A percentile compares a stretch with the other conserved stretches of the same genome.
Conservation (phyloP, 1,284 basidiomycete genomes). For the Ceratobasidium sp. region DNA sequence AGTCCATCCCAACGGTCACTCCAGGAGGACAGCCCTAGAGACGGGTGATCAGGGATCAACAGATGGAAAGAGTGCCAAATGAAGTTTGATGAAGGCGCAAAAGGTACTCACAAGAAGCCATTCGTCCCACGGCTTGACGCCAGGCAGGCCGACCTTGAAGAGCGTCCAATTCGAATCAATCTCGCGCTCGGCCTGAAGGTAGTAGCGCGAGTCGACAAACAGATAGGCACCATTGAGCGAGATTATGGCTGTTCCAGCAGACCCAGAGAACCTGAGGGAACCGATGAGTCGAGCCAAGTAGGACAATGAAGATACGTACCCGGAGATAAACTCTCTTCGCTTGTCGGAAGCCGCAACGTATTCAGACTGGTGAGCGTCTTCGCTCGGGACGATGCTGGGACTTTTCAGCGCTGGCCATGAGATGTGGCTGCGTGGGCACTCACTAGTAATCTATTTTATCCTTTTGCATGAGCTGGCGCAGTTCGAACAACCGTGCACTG, state of each 20-base stretch:
- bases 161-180: constrained; percentile 84
- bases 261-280: constrained; percentile 79
- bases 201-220: constrained; percentile 91
- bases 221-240: constrained; percentile 76
- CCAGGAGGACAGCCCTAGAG: constrained; percentile 66
- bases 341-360: constrained; percentile 86
- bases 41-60: constrained; percentile 42
- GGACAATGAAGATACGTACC: constrained; percentile 62
- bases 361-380: constrained; percentile 92
- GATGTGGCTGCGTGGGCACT: constrained; percentile 58
- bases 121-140: constrained; percentile 81
- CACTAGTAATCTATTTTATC: constrained; percentile 85
- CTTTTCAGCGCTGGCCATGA: constrained; percentile 17
- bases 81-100: constrained; percentile 43
- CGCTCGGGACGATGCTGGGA: constrained; percentile 81
- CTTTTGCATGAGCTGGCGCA: constrained; percentile 73
- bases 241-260: constrained; percentile 86
- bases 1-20: constrained; percentile 86
- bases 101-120: constrained; percentile 72
- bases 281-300: constrained; percentile 5
- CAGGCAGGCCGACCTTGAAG: constrained; percentile 72
- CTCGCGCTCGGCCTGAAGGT: constrained; percentile 84
- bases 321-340: constrained; percentile 85
- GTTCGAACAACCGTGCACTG: constrained; percentile 70
- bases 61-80: constrained; percentile 43